phyloP scores from a whole-genome alignment of 2,329 filamentous ascomycete species.

The Fusarium vanettenii region DNA sequence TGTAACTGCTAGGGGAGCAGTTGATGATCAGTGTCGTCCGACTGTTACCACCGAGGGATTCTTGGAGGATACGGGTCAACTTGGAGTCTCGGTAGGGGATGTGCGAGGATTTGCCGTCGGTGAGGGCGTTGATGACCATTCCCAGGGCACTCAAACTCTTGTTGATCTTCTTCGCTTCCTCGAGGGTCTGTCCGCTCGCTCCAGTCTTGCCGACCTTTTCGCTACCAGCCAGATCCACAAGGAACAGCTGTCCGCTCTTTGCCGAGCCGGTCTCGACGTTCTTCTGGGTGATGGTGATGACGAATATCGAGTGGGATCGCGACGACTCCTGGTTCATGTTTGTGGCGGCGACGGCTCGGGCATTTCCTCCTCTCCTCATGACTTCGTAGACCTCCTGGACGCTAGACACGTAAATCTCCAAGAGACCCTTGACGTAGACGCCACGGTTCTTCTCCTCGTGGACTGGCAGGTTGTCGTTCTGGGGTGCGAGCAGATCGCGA shows the following conservation, averaged over 20 bases:
- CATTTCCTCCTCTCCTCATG: constrained; percentile 90
- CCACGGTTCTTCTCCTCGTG: constrained; percentile 97
- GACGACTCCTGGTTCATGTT: constrained; percentile 99
- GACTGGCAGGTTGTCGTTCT: constrained; percentile 96
- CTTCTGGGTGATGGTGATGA: constrained; percentile 97
- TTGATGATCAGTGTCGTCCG: constrained; percentile 99
- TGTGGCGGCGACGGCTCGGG: constrained; percentile 92
- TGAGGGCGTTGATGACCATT: constrained; percentile 98
- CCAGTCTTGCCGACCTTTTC: constrained; percentile 99
- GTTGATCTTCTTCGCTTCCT: constrained; percentile 99
- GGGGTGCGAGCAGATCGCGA: constrained; percentile 88
- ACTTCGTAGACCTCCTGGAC: constrained; percentile 97
- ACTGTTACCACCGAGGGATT: constrained; percentile 96
- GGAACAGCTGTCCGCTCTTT: constrained; percentile 95
- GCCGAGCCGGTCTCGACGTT: constrained; percentile 96
- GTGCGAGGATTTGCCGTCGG: constrained; percentile 96
- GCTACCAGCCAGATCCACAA: constrained; percentile 97
- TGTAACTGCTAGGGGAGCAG: constrained; percentile 98
- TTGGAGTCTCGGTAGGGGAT: constrained; percentile 98
- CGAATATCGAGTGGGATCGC: constrained; percentile 97
- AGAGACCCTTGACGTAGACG: constrained; percentile 94
- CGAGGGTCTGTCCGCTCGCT: constrained; percentile 94
- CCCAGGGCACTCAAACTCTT: constrained; percentile 98
- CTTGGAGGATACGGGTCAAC: constrained; percentile 95
- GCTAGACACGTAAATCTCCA: constrained; percentile 95